Conservation (phyloP, 179 eudicot genomes). For the Beta lomatogona region DNA sequence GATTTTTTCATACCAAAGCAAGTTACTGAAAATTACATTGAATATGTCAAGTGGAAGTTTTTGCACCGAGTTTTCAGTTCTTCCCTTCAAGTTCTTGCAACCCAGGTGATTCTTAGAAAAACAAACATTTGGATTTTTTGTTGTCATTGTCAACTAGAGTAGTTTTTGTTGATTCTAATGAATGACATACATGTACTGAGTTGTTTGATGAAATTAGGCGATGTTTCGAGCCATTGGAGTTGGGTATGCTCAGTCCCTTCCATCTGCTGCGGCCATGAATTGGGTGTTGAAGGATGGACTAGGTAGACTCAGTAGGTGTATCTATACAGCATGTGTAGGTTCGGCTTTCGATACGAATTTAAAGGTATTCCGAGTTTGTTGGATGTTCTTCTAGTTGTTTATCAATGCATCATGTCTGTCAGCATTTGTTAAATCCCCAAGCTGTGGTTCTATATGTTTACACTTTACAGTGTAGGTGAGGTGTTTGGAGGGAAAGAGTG, state of each 20-base stretch:
- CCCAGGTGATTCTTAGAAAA: constrained; percentile 58
- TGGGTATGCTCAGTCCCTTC: constrained; percentile 82
- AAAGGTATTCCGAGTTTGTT: constrained; percentile 54
- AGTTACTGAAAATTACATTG: constrained; percentile 61
- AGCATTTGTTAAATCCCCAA: background rate
- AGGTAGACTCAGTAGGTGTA: constrained; percentile 89
- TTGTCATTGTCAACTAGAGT: background rate
- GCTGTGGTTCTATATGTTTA: background rate
- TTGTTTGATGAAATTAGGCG: constrained; percentile 52
- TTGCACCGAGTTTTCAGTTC: constrained; percentile 92
- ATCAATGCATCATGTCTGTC: background rate
- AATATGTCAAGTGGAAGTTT: constrained; percentile 93
- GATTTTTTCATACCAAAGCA: constrained; percentile 76
- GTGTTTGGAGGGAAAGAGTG: too few species aligned
- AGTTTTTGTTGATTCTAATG: background rate
- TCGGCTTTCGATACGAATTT: constrained; percentile 95
- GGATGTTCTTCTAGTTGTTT: background rate
- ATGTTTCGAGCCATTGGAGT: constrained; percentile 98
- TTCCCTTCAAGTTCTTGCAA: constrained; percentile 98
- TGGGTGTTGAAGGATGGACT: constrained; percentile 99
- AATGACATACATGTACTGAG: constrained; percentile 9
- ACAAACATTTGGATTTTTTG: background rate
- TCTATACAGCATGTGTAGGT: constrained; percentile 89
- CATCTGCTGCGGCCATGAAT: constrained; percentile 94
- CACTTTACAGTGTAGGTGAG: too few species aligned